A percentile compares a stretch with the other conserved stretches of the same genome.
These are phyloP conservation scores for Saturnispora gosingensis DNA, from an alignment of 805 yeast species.

Conservation along the genomic window DNA sequence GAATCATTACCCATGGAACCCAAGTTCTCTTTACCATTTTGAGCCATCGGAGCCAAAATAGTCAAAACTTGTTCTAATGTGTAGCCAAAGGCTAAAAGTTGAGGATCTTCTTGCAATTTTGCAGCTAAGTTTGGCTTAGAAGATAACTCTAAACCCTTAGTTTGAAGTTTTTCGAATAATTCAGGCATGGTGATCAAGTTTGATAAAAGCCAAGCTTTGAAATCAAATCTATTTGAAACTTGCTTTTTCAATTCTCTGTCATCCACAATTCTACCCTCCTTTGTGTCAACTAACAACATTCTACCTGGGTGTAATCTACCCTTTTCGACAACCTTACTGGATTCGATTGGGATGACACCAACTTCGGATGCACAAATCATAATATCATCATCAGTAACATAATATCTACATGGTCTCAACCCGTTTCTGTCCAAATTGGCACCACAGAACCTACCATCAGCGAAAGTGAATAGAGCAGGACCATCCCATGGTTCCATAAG, in stretches of 20 bases:
- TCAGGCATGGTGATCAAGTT: conserved; percentile 80
- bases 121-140: conserved; percentile 24
- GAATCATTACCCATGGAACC: conserved; percentile 99
- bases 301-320: conserved; percentile 96
- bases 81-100: conserved; percentile 81
- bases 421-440: conserved; percentile 97
- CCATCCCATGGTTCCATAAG: conserved; percentile 99
- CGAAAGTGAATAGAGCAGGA: conserved; percentile 92
- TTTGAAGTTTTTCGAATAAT: conserved; percentile 48
- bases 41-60: conserved; percentile 87
- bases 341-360: conserved; percentile 87
- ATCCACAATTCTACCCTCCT: conserved; percentile 87
- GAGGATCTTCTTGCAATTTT: conserved; percentile 70
- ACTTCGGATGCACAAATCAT: conserved; percentile 98
- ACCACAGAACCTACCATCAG: conserved; percentile 97
- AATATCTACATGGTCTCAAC: conserved; percentile 95
- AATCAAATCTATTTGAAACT: conserved; percentile 78
- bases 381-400: conserved; percentile 87
- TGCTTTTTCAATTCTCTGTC: conserved; percentile 76
- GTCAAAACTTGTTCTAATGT: conserved; percentile 86
- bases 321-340: conserved; percentile 74
- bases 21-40: conserved; percentile 83
- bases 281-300: conserved; percentile 90
- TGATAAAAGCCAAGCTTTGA: conserved; percentile 87
- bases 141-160: conserved; percentile 27